Conservation (phyloP, 352 stramenopile species). For the Phytophthora citricola region DNA sequence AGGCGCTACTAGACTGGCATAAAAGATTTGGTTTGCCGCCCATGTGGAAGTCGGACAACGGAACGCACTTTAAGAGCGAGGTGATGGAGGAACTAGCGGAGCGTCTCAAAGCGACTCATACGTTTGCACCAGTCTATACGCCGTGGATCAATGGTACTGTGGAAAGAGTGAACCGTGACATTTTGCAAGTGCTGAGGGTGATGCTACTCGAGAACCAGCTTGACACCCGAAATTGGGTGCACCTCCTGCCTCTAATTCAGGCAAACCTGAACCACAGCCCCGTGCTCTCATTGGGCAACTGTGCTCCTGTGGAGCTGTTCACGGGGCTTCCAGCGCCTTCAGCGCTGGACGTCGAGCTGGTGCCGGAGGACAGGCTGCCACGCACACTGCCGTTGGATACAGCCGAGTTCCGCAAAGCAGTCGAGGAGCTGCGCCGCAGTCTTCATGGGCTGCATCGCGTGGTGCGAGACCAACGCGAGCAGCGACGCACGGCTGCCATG, state of each 20-base stretch:
- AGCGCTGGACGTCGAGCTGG: background rate
- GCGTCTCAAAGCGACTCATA: background rate
- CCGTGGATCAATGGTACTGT: constrained; percentile 9
- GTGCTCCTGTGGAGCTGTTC: constrained; percentile 12
- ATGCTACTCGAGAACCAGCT: constrained; percentile 13
- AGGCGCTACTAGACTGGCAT: constrained; percentile 9
- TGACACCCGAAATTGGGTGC: constrained; percentile 14
- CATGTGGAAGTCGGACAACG: constrained; percentile 6
- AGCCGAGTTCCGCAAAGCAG: background rate
- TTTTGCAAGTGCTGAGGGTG: constrained; percentile 11
- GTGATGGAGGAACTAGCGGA: constrained; percentile 6
- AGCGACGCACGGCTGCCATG: constrained; percentile 3
- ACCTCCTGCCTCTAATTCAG: constrained; percentile 15
- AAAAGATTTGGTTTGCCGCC: constrained; percentile 5
- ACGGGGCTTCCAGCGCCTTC: background rate
- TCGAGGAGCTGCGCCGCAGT: background rate
- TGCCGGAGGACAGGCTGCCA: background rate
- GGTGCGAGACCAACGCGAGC: background rate
- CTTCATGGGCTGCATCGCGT: background rate
- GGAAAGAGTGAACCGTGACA: constrained; percentile 8
- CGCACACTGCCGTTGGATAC: constrained; percentile 2
- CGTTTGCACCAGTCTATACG: constrained; percentile 5
- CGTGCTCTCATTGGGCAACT: constrained; percentile 8
- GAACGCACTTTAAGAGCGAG: constrained; percentile 11
- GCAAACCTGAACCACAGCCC: constrained; percentile 5